These are phyloP conservation scores for Ascochyta fabae DNA, from an alignment of 2,329 filamentous ascomycete species.

Conservation along the genomic window DNA sequence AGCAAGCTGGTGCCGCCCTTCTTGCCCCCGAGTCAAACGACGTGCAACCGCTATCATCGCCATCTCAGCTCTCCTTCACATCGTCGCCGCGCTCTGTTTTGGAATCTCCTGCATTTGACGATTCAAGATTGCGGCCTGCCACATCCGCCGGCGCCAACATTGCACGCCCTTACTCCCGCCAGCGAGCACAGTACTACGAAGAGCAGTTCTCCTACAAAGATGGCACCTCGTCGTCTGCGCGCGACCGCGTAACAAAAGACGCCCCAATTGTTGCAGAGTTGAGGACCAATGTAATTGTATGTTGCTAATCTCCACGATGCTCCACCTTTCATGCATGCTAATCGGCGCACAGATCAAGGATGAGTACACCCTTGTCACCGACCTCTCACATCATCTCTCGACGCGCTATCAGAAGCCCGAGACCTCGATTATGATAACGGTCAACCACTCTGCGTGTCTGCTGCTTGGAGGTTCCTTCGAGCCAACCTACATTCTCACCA, in stretches of 20 bases:
- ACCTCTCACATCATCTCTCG: conserved; percentile 75
- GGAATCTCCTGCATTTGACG: conserved; percentile 21
- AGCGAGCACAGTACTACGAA: conserved; percentile 48
- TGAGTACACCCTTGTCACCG: conserved; percentile 75
- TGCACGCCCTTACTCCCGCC: conserved; percentile 29
- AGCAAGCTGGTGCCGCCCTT: conserved; percentile 41
- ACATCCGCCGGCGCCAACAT: conserved; percentile 12
- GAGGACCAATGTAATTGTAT: conserved; percentile 59
- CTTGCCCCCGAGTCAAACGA: conserved; percentile 33
- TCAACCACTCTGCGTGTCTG: conserved; percentile 78
- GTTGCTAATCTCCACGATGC: conserved; percentile 31
- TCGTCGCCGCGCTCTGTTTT: conserved; percentile 42
- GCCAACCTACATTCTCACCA: conserved; percentile 78
- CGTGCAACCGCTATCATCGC: conserved; percentile 44
- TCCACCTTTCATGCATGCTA: conserved; percentile 26
- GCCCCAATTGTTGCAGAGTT: conserved; percentile 57
- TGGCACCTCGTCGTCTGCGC: conserved; percentile 40
- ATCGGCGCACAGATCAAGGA: conserved; percentile 68
- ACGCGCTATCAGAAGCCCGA: conserved; percentile 77
- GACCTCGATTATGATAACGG: conserved; percentile 73
- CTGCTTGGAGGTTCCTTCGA: conserved; percentile 77
- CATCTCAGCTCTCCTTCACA: conserved; percentile 48
- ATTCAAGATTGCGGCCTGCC: conserved; percentile 21
- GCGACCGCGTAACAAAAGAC: conserved; percentile 53
- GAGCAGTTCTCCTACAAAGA: conserved; percentile 49